A percentile compares a stretch with the other conserved stretches of the same genome.
Evolutionary conservation across 208 protist genomes (phyloP).

Genomic region (Endotrypanum monterogeii): DNA sequence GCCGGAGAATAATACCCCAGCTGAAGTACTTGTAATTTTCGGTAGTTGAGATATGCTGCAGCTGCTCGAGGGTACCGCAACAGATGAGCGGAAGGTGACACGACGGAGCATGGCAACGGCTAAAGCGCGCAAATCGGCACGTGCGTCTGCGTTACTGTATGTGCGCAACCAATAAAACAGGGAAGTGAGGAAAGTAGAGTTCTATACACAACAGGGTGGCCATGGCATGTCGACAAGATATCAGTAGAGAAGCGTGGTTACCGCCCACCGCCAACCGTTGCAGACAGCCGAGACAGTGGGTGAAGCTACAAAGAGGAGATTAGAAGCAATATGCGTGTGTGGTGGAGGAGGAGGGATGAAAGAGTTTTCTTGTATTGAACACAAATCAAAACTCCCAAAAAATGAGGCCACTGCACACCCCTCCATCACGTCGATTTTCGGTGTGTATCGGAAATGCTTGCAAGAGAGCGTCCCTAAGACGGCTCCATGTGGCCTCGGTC

Average conservation of each 20-base stretch:
- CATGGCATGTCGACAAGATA: background rate
- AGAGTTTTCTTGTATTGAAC: too few relatives aligned
- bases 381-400: background rate
- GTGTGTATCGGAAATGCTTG: background rate
- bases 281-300: background rate
- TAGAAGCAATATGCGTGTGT: background rate
- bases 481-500: background rate
- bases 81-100: background rate
- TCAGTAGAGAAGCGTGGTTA: too few relatives aligned
- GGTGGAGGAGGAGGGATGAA: background rate
- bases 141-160: background rate
- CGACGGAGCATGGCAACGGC: constrained; percentile 1
- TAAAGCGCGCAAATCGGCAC: background rate
- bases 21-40: background rate
- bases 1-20: background rate
- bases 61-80: background rate
- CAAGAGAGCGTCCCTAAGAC: background rate
- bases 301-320: background rate
- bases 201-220: background rate
- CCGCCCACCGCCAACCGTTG: background rate
- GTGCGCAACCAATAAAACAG: background rate
- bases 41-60: background rate
- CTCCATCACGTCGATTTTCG: background rate
- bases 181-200: background rate
- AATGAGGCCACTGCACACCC: background rate